phyloP scores from a whole-genome alignment of 1,139 yeast species.

The Debaryomyces coudertii region DNA sequence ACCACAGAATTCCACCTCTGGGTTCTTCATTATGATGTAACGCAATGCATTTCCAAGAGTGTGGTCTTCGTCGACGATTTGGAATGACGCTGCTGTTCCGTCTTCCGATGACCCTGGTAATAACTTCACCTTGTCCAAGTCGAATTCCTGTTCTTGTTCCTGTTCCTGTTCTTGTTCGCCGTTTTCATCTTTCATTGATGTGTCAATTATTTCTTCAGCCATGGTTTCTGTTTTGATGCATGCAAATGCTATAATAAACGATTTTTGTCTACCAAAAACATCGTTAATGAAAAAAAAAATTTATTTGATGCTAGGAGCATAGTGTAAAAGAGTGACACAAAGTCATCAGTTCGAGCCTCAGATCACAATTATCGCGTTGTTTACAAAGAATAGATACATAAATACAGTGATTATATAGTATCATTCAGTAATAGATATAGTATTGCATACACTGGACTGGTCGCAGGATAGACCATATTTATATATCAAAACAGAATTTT shows the following conservation, averaged over 20 bases:
- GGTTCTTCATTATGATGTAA: slow-evolving; percentile 94
- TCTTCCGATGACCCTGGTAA: slow-evolving; percentile 95
- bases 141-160: slow-evolving; percentile 43
- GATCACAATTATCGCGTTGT: slow-evolving; percentile 19
- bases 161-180: slow-evolving; percentile 19
- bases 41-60: slow-evolving; percentile 93
- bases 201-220: slow-evolving; percentile 28
- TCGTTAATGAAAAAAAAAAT: neutral
- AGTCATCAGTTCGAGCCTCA: slow-evolving; percentile 8
- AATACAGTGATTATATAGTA: neutral
- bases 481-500: neutral
- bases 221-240: slow-evolving; percentile 12
- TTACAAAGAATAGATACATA: slow-evolving; percentile 17
- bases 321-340: slow-evolving; percentile 6
- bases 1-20: slow-evolving; percentile 97
- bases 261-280: neutral
- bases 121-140: slow-evolving; percentile 54
- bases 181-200: slow-evolving; percentile 28
- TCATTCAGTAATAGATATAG: slow-evolving; percentile 2
- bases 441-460: neutral
- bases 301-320: neutral
- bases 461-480: neutral
- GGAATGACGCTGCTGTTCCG: slow-evolving; percentile 94
- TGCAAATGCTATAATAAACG: neutral
- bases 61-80: slow-evolving; percentile 90